These are phyloP conservation scores for Cyberlindnera maclurae DNA, from an alignment of 805 yeast genomes.

Conservation along the genomic window DNA sequence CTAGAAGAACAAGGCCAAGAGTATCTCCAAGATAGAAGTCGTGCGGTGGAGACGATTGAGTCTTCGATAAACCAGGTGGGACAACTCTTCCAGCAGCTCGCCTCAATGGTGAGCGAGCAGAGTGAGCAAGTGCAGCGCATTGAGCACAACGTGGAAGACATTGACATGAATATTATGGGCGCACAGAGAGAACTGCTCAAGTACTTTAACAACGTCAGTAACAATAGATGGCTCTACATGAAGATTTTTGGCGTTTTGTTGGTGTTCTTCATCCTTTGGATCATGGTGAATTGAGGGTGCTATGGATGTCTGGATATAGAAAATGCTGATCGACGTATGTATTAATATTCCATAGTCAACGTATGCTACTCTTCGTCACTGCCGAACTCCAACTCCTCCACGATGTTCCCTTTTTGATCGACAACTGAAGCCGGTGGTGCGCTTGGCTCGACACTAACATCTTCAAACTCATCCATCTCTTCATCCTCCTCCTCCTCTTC, in stretches of 20 bases:
- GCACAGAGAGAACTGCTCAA: constrained; percentile 92
- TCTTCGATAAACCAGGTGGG: constrained; percentile 97
- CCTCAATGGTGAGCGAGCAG: constrained; percentile 96
- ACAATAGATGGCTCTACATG: constrained; percentile 86
- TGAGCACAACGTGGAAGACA: constrained; percentile 92
- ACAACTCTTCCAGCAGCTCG: constrained; percentile 85
- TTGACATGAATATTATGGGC: constrained; percentile 79
- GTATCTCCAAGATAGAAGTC: constrained; percentile 75
- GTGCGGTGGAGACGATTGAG: constrained; percentile 94
- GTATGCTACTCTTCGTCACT: constrained; percentile 20
- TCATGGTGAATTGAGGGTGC: constrained; percentile 48
- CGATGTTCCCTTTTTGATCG: constrained; percentile 3
- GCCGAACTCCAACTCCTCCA: constrained; percentile 23
- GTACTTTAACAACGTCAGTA: constrained; percentile 80
- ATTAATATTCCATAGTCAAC: background rate
- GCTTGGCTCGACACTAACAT: constrained; percentile 1
- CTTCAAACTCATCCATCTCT: constrained; percentile 33
- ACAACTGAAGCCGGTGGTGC: constrained; percentile 1
- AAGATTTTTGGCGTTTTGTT: constrained; percentile 85
- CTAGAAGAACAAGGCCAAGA: constrained; percentile 75
- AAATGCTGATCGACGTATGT: constrained; percentile 1
- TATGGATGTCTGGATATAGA: too few relatives aligned
- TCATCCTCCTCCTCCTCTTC: constrained; percentile 40
- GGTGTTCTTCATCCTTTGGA: constrained; percentile 72
- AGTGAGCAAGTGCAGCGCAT: constrained; percentile 94